phyloP scores from a whole-genome alignment of 768 basidiomycete species.

The Hypholoma sublateritium region DNA sequence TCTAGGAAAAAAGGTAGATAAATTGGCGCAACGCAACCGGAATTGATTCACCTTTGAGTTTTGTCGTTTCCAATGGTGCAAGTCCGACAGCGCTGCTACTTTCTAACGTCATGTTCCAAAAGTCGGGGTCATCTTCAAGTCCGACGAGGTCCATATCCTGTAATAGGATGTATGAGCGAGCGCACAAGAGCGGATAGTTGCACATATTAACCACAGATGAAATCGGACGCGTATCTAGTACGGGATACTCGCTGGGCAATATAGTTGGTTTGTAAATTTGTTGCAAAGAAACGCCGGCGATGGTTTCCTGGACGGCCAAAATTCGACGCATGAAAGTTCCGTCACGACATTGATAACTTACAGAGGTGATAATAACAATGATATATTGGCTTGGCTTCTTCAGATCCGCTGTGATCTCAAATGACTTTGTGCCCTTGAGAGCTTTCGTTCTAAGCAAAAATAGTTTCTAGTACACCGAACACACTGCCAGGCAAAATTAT shows the following conservation, averaged over 20 bases:
- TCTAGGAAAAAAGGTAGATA: background rate
- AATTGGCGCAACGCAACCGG: background rate
- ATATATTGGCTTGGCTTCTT: conserved; percentile 77
- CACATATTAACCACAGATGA: conserved; percentile 46
- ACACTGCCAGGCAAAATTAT: background rate
- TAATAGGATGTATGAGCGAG: background rate
- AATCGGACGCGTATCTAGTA: conserved; percentile 69
- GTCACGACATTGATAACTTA: conserved; percentile 28
- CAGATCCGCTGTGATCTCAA: conserved; percentile 58
- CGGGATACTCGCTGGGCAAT: conserved; percentile 57
- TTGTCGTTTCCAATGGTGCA: background rate
- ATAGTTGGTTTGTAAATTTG: conserved; percentile 59
- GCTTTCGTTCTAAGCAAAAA: conserved; percentile 57
- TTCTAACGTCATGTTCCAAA: conserved; percentile 59
- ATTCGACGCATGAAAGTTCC: background rate
- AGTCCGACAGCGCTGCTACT: conserved; percentile 29
- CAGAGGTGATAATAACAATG: conserved; percentile 59
- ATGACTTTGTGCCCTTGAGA: conserved; percentile 57
- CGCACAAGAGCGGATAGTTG: background rate
- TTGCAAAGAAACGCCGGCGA: conserved; percentile 63
- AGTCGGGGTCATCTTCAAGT: conserved; percentile 66
- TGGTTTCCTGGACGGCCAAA: conserved; percentile 54
- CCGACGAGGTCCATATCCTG: conserved; percentile 69
- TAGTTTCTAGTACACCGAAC: background rate
- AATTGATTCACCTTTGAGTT: conserved; percentile 3